Conservation (phyloP, 331 rosid species). For the Rhamnella rubrinervis region DNA sequence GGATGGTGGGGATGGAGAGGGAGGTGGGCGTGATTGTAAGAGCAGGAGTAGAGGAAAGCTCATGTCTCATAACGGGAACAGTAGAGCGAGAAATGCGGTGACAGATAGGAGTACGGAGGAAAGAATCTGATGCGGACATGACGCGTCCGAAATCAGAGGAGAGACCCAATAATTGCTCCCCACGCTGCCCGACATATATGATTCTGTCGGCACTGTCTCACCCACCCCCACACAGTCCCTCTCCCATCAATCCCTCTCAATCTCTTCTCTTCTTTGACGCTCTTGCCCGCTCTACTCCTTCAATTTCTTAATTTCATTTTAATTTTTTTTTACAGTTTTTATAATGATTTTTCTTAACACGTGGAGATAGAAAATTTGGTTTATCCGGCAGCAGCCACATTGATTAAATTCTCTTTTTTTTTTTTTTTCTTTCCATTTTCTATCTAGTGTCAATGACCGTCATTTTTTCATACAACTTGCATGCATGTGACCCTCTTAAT, state of each 20-base stretch:
- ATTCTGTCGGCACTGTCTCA: constrained; percentile 57
- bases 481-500: too few species aligned
- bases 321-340: too few species aligned
- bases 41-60: background rate
- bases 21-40: background rate
- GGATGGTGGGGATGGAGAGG: background rate
- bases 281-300: constrained; percentile 13
- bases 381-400: background rate
- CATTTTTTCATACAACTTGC: too few species aligned
- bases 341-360: background rate
- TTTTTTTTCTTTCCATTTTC: too few species aligned
- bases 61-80: constrained; percentile 42
- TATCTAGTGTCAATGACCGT: too few species aligned
- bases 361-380: background rate
- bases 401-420: too few species aligned
- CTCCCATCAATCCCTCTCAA: constrained; percentile 29
- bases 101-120: constrained; percentile 50
- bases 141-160: constrained; percentile 93
- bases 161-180: constrained; percentile 82
- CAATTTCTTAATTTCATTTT: constrained; percentile 2
- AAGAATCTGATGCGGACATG: constrained; percentile 89
- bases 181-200: constrained; percentile 92
- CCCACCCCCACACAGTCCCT: constrained; percentile 6
- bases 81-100: constrained; percentile 70
- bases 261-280: constrained; percentile 13